These are phyloP conservation scores for Curvularia verruculosa DNA, from an alignment of 2,329 filamentous ascomycete genomes.

Conservation along the genomic window DNA sequence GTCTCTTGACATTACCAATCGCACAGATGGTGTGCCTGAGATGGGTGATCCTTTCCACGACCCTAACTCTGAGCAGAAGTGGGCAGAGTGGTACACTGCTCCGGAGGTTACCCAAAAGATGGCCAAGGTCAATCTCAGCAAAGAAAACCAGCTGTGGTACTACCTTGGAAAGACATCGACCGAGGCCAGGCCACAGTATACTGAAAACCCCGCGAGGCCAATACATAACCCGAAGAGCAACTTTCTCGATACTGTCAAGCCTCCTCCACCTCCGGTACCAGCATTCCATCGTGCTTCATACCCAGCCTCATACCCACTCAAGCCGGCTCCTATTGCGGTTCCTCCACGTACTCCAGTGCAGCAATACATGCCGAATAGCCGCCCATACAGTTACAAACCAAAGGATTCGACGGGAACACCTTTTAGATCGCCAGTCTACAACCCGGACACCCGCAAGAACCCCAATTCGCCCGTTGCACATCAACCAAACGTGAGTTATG, in stretches of 20 bases:
- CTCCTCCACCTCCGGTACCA: constrained; percentile 44
- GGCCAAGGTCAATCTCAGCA: constrained; percentile 72
- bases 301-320: constrained; percentile 52
- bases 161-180: constrained; percentile 87
- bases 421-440: constrained; percentile 41
- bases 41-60: constrained; percentile 57
- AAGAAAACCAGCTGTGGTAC: constrained; percentile 81
- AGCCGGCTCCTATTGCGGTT: constrained; percentile 50
- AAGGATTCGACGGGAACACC: constrained; percentile 32
- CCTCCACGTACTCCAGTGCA: constrained; percentile 44
- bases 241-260: constrained; percentile 70
- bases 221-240: constrained; percentile 72
- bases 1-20: constrained; percentile 53
- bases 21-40: constrained; percentile 57
- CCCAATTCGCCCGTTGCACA: constrained; percentile 48
- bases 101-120: constrained; percentile 56
- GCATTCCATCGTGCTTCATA: constrained; percentile 38
- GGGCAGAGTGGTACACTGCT: constrained; percentile 72
- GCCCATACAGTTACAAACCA: constrained; percentile 45
- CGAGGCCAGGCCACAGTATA: constrained; percentile 89
- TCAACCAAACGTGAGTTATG: constrained; percentile 47
- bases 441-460: constrained; percentile 44
- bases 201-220: constrained; percentile 71
- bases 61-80: constrained; percentile 54
- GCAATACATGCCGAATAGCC: constrained; percentile 26